These are phyloP conservation scores for Euphrasia arctica DNA, from an alignment of 305 asterid genomes.

Conservation along the genomic window DNA sequence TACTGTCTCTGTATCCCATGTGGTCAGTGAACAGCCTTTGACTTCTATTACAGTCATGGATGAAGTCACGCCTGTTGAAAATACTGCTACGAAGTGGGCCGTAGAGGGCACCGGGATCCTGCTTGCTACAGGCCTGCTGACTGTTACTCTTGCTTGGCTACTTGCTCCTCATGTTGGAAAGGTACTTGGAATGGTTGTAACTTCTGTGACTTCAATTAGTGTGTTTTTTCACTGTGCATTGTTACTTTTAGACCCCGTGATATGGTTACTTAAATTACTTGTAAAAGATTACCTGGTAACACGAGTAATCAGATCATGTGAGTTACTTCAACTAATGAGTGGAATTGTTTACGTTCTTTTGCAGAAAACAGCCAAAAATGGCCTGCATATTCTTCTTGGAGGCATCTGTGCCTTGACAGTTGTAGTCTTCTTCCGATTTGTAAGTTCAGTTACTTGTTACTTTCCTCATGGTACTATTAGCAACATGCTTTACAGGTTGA, in stretches of 20 bases:
- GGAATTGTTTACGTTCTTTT: background rate
- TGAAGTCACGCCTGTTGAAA: constrained; percentile 56
- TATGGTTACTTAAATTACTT: background rate
- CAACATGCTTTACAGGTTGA: background rate
- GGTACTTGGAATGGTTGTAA: constrained; percentile 39
- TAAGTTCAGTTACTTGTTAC: constrained; percentile 44
- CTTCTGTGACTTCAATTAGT: constrained; percentile 11
- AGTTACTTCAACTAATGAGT: too few relatives aligned
- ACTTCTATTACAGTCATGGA: constrained; percentile 46
- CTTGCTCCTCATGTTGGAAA: constrained; percentile 94
- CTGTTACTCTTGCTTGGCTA: constrained; percentile 89
- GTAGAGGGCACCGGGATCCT: constrained; percentile 87
- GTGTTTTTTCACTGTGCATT: constrained; percentile 7
- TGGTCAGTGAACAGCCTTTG: constrained; percentile 54
- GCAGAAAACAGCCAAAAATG: constrained; percentile 87
- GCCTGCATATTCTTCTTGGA: constrained; percentile 91
- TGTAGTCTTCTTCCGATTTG: constrained; percentile 88
- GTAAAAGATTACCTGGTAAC: background rate
- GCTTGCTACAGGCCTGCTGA: constrained; percentile 90
- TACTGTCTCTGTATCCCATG: constrained; percentile 45
- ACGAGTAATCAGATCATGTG: background rate
- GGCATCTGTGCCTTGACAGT: constrained; percentile 88
- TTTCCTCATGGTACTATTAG: constrained; percentile 13
- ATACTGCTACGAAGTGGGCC: constrained; percentile 80
- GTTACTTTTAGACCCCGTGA: background rate